Evolutionary conservation across 75 land plant genomes (phyloP).

Genomic region (Pseudotsuga menziesii): DNA sequence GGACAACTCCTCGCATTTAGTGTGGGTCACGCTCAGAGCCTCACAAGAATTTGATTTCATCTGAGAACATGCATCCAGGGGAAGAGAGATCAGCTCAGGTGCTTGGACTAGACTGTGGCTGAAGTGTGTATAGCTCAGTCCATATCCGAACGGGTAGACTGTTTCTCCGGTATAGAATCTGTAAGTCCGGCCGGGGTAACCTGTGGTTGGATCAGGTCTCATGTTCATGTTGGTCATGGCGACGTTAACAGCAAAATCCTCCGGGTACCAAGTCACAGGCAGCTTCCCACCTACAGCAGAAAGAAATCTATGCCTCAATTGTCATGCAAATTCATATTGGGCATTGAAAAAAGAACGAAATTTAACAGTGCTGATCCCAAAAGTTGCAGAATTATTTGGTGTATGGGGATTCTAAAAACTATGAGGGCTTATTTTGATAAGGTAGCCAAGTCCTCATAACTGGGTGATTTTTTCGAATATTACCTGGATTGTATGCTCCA

Average conservation of each 20-base stretch:
- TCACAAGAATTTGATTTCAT: constrained; percentile 22
- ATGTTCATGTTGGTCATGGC: constrained; percentile 93
- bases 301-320: not conserved
- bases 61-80: constrained; percentile 34
- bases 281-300: constrained; percentile 63
- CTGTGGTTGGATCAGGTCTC: constrained; percentile 72
- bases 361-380: not conserved
- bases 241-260: constrained; percentile 49
- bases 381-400: not conserved
- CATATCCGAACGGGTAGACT: constrained; percentile 76
- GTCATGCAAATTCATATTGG: not conserved
- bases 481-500: constrained; percentile 83
- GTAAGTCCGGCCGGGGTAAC: constrained; percentile 91
- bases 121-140: constrained; percentile 74
- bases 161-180: constrained; percentile 80
- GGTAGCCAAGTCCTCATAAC: not conserved
- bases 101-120: not conserved
- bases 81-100: constrained; percentile 16
- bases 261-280: constrained; percentile 79
- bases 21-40: constrained; percentile 29
- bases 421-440: not conserved
- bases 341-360: not conserved
- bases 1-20: constrained; percentile 24
- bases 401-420: not conserved
- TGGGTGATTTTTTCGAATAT: not conserved